These are phyloP conservation scores for Rhytidiadelphus loreus DNA, from an alignment of 225 moss, liverwort and hornwort species.

Conservation along the genomic window DNA sequence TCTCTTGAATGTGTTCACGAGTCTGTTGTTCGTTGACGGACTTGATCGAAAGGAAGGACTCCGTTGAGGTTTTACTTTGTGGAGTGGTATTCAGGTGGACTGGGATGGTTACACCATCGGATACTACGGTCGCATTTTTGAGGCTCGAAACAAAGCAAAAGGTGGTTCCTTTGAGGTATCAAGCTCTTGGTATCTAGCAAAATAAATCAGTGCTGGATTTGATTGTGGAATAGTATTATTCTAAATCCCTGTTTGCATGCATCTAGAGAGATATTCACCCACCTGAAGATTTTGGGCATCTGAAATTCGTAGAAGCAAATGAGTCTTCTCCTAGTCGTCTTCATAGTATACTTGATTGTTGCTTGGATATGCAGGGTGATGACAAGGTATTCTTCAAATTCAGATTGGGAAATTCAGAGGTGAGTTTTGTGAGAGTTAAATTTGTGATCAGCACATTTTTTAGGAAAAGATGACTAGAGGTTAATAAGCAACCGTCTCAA, in stretches of 20 bases:
- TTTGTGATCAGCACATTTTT: background rate
- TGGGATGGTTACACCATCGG: constrained; percentile 99
- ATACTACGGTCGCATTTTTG: constrained; percentile 94
- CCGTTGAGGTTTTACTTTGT: background rate
- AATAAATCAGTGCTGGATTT: background rate
- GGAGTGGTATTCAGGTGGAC: constrained; percentile 52
- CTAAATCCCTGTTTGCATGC: background rate
- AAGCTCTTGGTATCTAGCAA: background rate
- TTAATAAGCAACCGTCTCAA: background rate
- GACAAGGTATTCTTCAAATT: constrained; percentile 78
- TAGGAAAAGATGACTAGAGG: background rate
- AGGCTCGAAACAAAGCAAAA: constrained; percentile 98
- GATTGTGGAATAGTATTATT: background rate
- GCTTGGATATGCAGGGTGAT: constrained; percentile 54
- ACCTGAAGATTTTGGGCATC: background rate
- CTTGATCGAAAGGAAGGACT: background rate
- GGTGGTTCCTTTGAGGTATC: constrained; percentile 98
- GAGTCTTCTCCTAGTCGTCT: background rate
- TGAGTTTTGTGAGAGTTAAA: background rate
- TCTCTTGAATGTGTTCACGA: background rate
- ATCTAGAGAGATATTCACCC: background rate
- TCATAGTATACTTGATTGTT: background rate
- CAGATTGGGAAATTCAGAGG: constrained; percentile 73
- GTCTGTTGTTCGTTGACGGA: background rate
- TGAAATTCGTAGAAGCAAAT: background rate